phyloP scores from a whole-genome alignment of 331 rosid genomes.

The Ulmus americana region DNA sequence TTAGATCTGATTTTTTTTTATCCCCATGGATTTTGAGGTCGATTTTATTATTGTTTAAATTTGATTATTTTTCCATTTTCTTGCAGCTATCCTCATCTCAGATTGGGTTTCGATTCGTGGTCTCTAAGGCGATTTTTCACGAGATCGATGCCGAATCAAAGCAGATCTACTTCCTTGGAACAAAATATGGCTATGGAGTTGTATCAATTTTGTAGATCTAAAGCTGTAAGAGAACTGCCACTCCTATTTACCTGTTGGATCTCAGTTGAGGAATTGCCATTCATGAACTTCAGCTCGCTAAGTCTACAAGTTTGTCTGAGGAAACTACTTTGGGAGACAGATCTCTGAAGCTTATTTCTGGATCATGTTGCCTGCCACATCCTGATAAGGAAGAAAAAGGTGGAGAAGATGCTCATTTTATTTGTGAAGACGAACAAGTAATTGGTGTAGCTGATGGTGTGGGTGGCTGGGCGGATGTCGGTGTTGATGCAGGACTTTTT shows the following conservation, averaged over 20 bases:
- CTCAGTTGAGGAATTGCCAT: conserved; percentile 33
- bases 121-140: too few relatives aligned
- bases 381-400: conserved; percentile 90
- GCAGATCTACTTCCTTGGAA: too few relatives aligned
- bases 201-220: too few relatives aligned
- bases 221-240: conserved; percentile 29
- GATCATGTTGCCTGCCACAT: conserved; percentile 90
- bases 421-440: conserved; percentile 71
- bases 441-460: conserved; percentile 97
- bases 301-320: conserved; percentile 33
- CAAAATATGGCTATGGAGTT: too few relatives aligned
- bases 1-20: too few relatives aligned
- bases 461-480: conserved; percentile 99
- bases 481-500: conserved; percentile 77
- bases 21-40: too few relatives aligned
- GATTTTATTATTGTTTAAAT: too few relatives aligned
- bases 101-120: too few relatives aligned
- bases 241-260: conserved; percentile 31
- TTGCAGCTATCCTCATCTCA: too few relatives aligned
- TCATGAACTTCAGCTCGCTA: conserved; percentile 28
- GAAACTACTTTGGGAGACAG: conserved; percentile 39
- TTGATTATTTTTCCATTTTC: too few relatives aligned
- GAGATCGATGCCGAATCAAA: too few relatives aligned
- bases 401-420: conserved; percentile 97
- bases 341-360: conserved; percentile 61